phyloP scores from a whole-genome alignment of 768 basidiomycete species.

The Fomitopsis pulvina region DNA sequence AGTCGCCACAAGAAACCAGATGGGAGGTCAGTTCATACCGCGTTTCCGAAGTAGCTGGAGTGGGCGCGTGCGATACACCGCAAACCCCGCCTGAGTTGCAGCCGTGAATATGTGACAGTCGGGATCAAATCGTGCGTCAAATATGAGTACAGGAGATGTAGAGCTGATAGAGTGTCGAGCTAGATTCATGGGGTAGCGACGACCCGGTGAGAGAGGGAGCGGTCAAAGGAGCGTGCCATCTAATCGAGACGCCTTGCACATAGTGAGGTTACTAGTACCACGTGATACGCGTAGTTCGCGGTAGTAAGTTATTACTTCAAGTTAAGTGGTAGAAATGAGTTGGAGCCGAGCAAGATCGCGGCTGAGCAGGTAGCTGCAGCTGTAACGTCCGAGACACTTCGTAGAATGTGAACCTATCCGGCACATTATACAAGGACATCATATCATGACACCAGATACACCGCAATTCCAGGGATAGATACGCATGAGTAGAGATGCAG shows the following conservation, averaged over 20 bases:
- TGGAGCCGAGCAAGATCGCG: not conserved
- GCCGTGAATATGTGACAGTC: conserved; percentile 77
- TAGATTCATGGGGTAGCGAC: conserved; percentile 61
- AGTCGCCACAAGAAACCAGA: not conserved
- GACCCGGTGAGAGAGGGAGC: not conserved
- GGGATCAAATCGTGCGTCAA: conserved; percentile 75
- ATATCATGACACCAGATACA: conserved; percentile 4
- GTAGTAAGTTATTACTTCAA: no score
- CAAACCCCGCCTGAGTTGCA: conserved; percentile 76
- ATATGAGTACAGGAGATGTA: conserved; percentile 65
- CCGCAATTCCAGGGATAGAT: conserved; percentile 8
- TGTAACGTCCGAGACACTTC: no score
- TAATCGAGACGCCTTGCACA: not conserved
- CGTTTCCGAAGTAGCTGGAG: conserved; percentile 75
- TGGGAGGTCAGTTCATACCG: conserved; percentile 37
- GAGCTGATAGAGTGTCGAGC: conserved; percentile 79
- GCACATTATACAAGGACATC: no score
- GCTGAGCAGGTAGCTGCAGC: no score
- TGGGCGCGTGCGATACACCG: conserved; percentile 72
- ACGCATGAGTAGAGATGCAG: conserved; percentile 9
- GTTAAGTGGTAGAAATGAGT: no score
- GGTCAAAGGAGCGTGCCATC: not conserved
- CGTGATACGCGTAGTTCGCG: not conserved
- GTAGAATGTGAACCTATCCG: no score
- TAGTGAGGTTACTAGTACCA: not conserved